phyloP scores from a whole-genome alignment of 1,284 basidiomycete genomes.

The Leccinum cinnamomeum region DNA sequence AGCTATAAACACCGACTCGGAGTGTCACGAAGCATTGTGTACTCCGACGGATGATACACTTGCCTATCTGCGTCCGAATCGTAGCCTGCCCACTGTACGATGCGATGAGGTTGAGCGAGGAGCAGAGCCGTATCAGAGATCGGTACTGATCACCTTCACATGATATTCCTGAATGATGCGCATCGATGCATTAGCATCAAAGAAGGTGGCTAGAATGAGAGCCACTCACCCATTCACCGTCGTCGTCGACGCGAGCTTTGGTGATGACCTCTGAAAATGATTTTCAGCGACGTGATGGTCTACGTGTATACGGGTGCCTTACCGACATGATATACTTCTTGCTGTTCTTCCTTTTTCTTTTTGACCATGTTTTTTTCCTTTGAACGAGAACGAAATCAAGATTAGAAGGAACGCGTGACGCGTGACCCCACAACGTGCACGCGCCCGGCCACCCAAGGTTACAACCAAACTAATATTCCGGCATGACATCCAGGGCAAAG shows the following conservation, averaged over 20 bases:
- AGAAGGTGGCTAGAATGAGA: not conserved
- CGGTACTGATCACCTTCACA: constrained; percentile 49
- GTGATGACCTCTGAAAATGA: constrained; percentile 51
- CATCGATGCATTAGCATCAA: not conserved
- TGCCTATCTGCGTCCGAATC: constrained; percentile 50
- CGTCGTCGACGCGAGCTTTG: constrained; percentile 45
- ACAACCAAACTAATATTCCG: not conserved
- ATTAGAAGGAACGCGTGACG: constrained; percentile 21
- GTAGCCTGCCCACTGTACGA: constrained; percentile 51
- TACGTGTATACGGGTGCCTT: constrained; percentile 12
- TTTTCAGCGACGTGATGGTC: not conserved
- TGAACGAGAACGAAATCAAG: not conserved
- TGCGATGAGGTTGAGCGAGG: constrained; percentile 25
- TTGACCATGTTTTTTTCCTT: constrained; percentile 23
- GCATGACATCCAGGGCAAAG: constrained; percentile 61
- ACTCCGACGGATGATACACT: not conserved
- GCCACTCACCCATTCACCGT: constrained; percentile 45
- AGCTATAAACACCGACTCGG: constrained; percentile 40
- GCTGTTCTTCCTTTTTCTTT: constrained; percentile 28
- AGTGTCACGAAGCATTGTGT: not conserved
- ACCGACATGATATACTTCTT: constrained; percentile 56
- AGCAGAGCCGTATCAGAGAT: not conserved
- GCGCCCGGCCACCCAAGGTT: constrained; percentile 1
- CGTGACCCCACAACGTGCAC: not conserved
- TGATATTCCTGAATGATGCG: constrained; percentile 48